phyloP scores from a whole-genome alignment of 208 protist species.

The Trypanosoma brucei region DNA sequence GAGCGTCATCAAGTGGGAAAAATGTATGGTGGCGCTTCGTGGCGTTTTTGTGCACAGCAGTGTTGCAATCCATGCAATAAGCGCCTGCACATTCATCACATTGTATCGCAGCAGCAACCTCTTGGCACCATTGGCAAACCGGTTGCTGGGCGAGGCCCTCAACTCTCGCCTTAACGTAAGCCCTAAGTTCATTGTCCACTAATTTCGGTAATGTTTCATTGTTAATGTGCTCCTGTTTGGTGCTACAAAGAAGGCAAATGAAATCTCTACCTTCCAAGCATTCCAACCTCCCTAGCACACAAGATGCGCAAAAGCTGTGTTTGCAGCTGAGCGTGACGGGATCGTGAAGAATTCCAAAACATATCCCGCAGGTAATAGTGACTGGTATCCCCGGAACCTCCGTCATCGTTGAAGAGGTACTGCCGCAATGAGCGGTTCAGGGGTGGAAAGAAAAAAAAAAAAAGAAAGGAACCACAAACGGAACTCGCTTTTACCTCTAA shows the following conservation, averaged over 20 bases:
- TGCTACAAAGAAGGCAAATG: conserved; percentile 52
- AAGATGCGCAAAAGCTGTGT: not conserved
- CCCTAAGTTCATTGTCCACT: conserved; percentile 33
- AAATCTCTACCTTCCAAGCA: conserved; percentile 37
- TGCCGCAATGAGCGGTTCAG: not conserved
- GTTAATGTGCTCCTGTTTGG: conserved; percentile 26
- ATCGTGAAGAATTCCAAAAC: not conserved
- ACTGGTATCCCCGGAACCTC: not conserved
- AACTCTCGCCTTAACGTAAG: conserved; percentile 39
- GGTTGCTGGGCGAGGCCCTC: conserved; percentile 27
- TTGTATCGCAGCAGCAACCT: conserved; percentile 35
- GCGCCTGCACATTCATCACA: conserved; percentile 67
- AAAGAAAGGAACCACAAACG: conserved; percentile 11
- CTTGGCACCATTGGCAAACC: conserved; percentile 81
- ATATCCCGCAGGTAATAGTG: not conserved
- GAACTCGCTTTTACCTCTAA: not conserved
- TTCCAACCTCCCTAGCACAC: conserved; percentile 9
- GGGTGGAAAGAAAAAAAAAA: conserved; percentile 16
- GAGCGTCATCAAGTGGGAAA: conserved; percentile 28
- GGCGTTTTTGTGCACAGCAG: conserved; percentile 72
- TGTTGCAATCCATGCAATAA: conserved; percentile 65
- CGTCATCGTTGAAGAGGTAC: too few relatives aligned
- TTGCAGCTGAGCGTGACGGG: not conserved
- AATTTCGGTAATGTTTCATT: conserved; percentile 29
- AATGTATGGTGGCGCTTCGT: conserved; percentile 56